Evolutionary conservation across 1,284 basidiomycete genomes (phyloP).

Genomic region (Rhodotorula glutinis): DNA sequence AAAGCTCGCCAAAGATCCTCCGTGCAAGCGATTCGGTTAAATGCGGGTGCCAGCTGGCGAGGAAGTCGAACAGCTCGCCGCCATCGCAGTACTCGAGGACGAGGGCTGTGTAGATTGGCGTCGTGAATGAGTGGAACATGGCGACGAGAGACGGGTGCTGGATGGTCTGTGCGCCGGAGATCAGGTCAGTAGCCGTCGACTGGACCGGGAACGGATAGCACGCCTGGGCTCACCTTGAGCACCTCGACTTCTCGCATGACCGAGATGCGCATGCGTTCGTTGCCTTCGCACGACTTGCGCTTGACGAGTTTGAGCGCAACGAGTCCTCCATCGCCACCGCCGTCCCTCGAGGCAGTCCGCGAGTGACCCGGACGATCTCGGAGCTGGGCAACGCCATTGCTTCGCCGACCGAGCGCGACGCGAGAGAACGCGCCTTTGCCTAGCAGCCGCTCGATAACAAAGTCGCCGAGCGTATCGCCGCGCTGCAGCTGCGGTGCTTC

Average conservation of each 20-base stretch:
- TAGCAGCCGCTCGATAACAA: slow-evolving; percentile 28
- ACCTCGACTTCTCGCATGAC: slow-evolving; percentile 86
- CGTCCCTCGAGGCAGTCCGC: not conserved
- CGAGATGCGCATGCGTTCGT: slow-evolving; percentile 71
- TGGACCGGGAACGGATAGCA: too few relatives aligned
- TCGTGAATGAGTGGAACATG: slow-evolving; percentile 70
- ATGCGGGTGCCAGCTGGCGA: slow-evolving; percentile 64
- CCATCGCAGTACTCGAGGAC: slow-evolving; percentile 74
- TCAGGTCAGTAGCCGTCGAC: too few relatives aligned
- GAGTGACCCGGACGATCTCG: not conserved
- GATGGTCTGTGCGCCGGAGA: slow-evolving; percentile 58
- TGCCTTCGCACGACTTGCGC: slow-evolving; percentile 56
- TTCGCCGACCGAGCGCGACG: slow-evolving; percentile 38
- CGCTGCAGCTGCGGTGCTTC: not conserved
- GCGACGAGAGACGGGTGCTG: slow-evolving; percentile 78
- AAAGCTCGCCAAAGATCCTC: slow-evolving; percentile 75
- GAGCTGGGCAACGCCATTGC: not conserved
- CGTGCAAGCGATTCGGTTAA: slow-evolving; percentile 63
- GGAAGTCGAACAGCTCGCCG: slow-evolving; percentile 73
- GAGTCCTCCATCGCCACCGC: slow-evolving; percentile 47
- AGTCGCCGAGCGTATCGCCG: slow-evolving; percentile 31
- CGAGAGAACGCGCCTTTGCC: slow-evolving; percentile 43
- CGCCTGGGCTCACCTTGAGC: slow-evolving; percentile 59
- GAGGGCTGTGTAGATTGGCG: slow-evolving; percentile 70
- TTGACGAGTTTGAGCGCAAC: slow-evolving; percentile 85